These are phyloP conservation scores for Poa pratensis DNA, from an alignment of 176 grass and related monocot species.

Conservation along the genomic window DNA sequence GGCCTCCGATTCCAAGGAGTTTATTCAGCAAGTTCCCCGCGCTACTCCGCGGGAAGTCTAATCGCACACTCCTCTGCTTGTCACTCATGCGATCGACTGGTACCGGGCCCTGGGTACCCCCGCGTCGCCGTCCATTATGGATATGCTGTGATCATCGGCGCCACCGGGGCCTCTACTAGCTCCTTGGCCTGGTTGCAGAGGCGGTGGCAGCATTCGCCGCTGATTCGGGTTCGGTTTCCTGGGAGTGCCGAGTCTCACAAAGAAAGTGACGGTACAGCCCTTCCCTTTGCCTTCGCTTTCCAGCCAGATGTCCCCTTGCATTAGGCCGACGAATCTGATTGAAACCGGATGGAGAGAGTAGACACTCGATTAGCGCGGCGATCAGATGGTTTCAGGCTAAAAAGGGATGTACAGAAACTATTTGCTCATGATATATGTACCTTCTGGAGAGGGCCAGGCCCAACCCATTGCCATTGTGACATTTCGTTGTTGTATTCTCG, in stretches of 20 bases:
- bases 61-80: background rate
- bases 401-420: constrained; percentile 17
- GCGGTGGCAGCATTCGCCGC: constrained; percentile 29
- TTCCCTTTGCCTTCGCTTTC: constrained; percentile 66
- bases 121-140: background rate
- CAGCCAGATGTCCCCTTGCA: constrained; percentile 79
- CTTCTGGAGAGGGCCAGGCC: constrained; percentile 87
- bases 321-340: constrained; percentile 66
- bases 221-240: constrained; percentile 45
- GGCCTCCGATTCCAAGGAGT: too few relatives aligned
- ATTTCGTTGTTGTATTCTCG: constrained; percentile 28
- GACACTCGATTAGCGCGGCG: background rate
- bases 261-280: constrained; percentile 60
- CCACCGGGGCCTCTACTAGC: background rate
- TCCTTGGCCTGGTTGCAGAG: constrained; percentile 9
- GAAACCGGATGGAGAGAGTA: background rate
- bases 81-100: constrained; percentile 45
- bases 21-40: too few relatives aligned
- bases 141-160: constrained; percentile 21
- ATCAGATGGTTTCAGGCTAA: background rate
- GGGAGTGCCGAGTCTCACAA: constrained; percentile 58
- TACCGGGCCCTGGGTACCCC: background rate
- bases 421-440: constrained; percentile 43
- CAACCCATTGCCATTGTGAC: constrained; percentile 50
- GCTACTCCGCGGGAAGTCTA: too few relatives aligned